Base-by-base conservation (phyloP, 2,329 filamentous ascomycete species). In the Acrodontium crateriforme region DNA sequence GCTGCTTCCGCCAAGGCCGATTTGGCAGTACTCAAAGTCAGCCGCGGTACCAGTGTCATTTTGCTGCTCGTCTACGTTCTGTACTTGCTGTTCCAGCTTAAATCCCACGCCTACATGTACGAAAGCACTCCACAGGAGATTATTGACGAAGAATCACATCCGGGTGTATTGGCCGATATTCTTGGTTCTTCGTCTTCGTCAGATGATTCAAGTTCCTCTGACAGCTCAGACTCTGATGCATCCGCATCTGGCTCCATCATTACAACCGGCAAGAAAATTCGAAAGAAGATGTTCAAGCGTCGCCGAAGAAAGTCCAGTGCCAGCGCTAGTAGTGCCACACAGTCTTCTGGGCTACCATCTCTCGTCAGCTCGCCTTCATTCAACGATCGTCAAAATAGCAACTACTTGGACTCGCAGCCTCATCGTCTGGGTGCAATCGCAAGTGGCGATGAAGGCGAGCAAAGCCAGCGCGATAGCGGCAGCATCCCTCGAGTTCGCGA, bases 61-160 rank as follows among this genome's bases (percentile, higher is more conserved):
- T 61, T 93, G 6, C 65, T 92, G 2, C 50, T 92, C 18, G 77
- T 93, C 8, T 93, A 93, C 50, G 58, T 74, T 24, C 59, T 92
- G 11, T 93, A 92, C 49, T 69, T 93, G 18, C 49, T 92, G 12
- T 93, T 93, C 56, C 84, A 92, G 59, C 70, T 93, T 35, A 91
- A 91, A 56, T 89, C 83, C 2, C 84, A 93, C 50, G 70, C 81
- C 6, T 92, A 91, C 57, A 74, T 93, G 62, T 92, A 93, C 44
- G 79, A 84, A 54, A 89, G 83, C 40, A 93, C 81, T 4, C 85
- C 85, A 7, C 84, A 93, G 56, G 77, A 85, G 43, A 78, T 91
- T 35, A 89, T 94, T 38, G 85, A 94, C 42, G 83, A 89, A 45
- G 85, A 93, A 51, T 76, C 82, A 0, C 78, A 82, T 24, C 85